Evolutionary conservation across 768 basidiomycete genomes (phyloP), one percentile per base, ranked within the genome.

Genomic region (Auriculariales sp.): DNA sequence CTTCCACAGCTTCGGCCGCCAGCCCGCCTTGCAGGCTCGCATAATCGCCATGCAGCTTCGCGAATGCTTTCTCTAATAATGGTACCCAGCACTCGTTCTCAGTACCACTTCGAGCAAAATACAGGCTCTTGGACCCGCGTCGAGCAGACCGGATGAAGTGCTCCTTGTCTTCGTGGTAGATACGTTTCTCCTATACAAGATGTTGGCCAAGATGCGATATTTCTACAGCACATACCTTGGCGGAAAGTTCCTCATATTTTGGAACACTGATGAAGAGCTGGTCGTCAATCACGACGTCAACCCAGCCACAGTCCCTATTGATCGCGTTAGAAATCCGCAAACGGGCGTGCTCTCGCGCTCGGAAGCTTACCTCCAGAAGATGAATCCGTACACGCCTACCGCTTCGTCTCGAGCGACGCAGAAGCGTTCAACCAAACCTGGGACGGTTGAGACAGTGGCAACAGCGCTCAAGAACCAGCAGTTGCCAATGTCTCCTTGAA

Each of bases 51-150:
- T 78, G 74, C 2, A 75, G 57, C 54, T 78, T 78, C 0, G 75
- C 77, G 49, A 71, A 78, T 3, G 76, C 76, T 55, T 79, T 79
- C 56, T 78, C 77, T 22, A 77, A 63, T 1, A 78, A 58, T 2
- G 76, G 71, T 57, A 77, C 72, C 76, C 76, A 78, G 0, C 74
- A 76, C 49, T 78, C 75, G 29, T 70, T 70, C 9, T 71, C 64
- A 10, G 56, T 51, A 14, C 51, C 52, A 28, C 48, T 48, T 14
- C 52, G 39, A 3, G 76, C 72, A 59, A 77, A 79, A 50, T 70
- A 71, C 33, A 78, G 60, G 4, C 62, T 61, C 49, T 74, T 71
- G 31, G 68, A 67, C 15, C 71, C 71, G 52, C 68, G 71, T 2
- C 73, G 61, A 10, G 74, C 73, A 0, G 63, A 61, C 5, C 56